These are phyloP conservation scores for Dactylellina sp. DNA, from an alignment of 2,329 filamentous ascomycete species.

Conservation along the genomic window DNA sequence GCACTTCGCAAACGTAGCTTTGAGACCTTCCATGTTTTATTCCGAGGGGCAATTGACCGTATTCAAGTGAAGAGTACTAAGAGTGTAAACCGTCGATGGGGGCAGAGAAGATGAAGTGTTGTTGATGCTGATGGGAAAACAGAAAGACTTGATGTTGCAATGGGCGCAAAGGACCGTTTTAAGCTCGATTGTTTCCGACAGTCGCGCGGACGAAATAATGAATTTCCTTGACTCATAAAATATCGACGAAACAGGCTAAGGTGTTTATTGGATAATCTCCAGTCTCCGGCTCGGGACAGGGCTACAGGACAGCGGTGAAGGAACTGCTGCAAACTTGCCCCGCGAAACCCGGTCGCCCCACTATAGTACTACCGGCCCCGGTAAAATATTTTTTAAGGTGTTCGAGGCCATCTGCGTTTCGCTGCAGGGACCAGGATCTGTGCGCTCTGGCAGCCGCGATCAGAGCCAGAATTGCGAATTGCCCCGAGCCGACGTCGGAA, in stretches of 20 bases:
- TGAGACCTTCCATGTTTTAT: conserved; percentile 66
- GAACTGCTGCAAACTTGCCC: conserved; percentile 33
- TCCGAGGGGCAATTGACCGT: conserved; percentile 39
- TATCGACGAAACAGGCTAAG: conserved; percentile 20
- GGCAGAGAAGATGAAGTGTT: conserved; percentile 32
- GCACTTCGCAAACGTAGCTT: conserved; percentile 70
- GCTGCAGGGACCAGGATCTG: conserved; percentile 31
- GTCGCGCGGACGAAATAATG: conserved; percentile 12
- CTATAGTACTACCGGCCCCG: conserved; percentile 30
- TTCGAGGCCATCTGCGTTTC: conserved; percentile 10
- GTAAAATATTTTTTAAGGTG: conserved; percentile 39
- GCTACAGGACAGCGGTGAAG: conserved; percentile 10
- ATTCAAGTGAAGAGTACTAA: conserved; percentile 3
- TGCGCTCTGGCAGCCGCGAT: conserved; percentile 18
- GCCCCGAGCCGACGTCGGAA: conserved; percentile 48
- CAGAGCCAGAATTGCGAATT: conserved; percentile 27
- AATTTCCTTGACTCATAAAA: conserved; percentile 42
- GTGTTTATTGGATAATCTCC: conserved; percentile 23
- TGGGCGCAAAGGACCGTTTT: conserved; percentile 12
- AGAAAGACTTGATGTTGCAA: conserved; percentile 21
- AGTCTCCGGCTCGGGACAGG: conserved; percentile 20
- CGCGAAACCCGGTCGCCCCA: conserved; percentile 38
- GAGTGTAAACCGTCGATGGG: conserved; percentile 32
- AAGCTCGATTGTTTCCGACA: conserved; percentile 3
- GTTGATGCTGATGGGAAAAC: conserved; percentile 12